phyloP scores from a whole-genome alignment of 1,284 basidiomycete genomes.

The Athelia sp. region DNA sequence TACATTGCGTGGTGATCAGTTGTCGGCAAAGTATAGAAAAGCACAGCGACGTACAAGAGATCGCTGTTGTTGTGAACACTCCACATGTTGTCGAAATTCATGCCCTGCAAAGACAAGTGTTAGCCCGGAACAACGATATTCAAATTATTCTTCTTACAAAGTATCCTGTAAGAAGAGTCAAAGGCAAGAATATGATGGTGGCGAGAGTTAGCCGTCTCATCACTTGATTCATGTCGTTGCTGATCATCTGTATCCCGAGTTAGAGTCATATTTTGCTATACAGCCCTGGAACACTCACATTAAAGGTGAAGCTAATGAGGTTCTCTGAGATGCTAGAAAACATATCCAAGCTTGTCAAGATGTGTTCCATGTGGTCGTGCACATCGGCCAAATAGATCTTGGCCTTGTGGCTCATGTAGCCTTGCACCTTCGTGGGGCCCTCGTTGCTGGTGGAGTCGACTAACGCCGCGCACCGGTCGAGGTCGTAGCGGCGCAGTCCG shows the following conservation, averaged over 20 bases:
- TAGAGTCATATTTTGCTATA: not conserved
- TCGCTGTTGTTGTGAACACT: conserved; percentile 44
- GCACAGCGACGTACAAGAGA: conserved; percentile 35
- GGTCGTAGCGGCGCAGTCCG: conserved; percentile 59
- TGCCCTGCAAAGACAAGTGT: conserved; percentile 38
- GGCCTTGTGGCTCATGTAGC: conserved; percentile 64
- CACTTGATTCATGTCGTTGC: conserved; percentile 67
- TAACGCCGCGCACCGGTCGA: conserved; percentile 57
- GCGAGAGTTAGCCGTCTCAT: conserved; percentile 62
- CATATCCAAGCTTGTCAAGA: conserved; percentile 62
- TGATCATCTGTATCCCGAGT: conserved; percentile 41
- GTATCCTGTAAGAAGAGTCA: conserved; percentile 68
- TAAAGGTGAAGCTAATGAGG: conserved; percentile 65
- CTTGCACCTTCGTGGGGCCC: conserved; percentile 33
- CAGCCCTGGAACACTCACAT: conserved; percentile 33
- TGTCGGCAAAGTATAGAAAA: no score
- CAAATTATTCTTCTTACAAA: no score
- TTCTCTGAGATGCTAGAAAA: conserved; percentile 64
- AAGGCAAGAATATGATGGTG: conserved; percentile 66
- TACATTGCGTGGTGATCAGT: conserved; percentile 15
- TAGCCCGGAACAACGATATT: no score
- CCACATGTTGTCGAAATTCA: conserved; percentile 62
- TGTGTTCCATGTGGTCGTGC: conserved; percentile 67
- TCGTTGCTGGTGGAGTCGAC: conserved; percentile 29
- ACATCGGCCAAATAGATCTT: conserved; percentile 71